A percentile compares a stretch with the other conserved stretches of the same genome.
phyloP scores from a whole-genome alignment of 306 rosid species.

The Sindora glabra region DNA sequence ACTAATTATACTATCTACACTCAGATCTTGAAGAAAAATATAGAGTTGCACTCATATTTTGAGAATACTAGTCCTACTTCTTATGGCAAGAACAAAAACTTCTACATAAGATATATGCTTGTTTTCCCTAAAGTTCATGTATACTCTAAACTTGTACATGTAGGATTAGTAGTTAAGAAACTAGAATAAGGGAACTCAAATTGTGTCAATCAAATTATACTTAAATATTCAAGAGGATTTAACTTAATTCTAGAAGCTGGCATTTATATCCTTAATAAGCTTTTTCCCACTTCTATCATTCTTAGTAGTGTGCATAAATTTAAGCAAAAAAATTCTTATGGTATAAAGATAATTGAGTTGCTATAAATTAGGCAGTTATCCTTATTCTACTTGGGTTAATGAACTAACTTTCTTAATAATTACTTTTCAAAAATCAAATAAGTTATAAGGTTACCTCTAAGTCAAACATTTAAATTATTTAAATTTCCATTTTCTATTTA shows the following conservation, averaged over 20 bases:
- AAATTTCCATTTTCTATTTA: not conserved
- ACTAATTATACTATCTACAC: constrained; percentile 18
- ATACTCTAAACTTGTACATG: constrained; percentile 2
- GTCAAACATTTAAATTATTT: not conserved
- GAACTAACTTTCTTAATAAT: not conserved
- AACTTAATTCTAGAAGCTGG: constrained; percentile 90
- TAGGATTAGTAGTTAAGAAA: constrained; percentile 66
- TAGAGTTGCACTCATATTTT: constrained; percentile 65
- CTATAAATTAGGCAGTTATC: not conserved
- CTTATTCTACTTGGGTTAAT: not conserved
- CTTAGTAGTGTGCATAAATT: constrained; percentile 4
- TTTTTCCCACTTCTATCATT: constrained; percentile 3
- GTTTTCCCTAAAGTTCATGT: not conserved
- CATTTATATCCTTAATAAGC: constrained; percentile 65
- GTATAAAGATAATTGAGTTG: not conserved
- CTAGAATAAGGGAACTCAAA: constrained; percentile 83
- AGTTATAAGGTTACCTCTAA: not conserved
- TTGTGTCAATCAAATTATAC: constrained; percentile 52
- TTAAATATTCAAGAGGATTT: constrained; percentile 55
- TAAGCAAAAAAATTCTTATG: not conserved
- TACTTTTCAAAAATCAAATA: not conserved
- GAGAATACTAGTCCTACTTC: constrained; percentile 29
- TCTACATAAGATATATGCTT: not conserved
- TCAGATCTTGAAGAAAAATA: constrained; percentile 80
- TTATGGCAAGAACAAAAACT: constrained; percentile 44